Percentiles rank a stretch among this genome's conserved stretches.
Evolutionary conservation across 352 stramenopile species (phyloP).

Genomic region (Aphanomyces invadans): DNA sequence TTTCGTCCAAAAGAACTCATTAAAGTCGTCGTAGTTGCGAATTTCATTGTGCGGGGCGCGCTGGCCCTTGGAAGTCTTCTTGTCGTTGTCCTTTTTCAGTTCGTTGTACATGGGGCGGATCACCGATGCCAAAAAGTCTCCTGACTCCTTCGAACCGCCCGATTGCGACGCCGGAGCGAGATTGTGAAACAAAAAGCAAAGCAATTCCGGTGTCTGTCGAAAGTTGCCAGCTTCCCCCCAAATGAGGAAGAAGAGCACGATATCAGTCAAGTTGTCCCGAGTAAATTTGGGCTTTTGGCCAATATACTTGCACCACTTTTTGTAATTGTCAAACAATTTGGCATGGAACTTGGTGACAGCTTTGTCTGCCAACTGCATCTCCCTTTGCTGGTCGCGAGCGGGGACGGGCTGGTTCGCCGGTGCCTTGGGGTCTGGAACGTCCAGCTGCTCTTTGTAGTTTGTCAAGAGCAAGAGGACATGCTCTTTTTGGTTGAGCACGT

Average conservation of each 20-base stretch:
- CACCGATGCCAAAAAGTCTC: conserved; percentile 56
- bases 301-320: conserved; percentile 84
- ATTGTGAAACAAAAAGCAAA: conserved; percentile 77
- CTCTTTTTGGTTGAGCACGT: conserved; percentile 37
- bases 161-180: conserved; percentile 61
- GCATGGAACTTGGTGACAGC: conserved; percentile 70
- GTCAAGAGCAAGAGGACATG: conserved; percentile 39
- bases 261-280: conserved; percentile 66
- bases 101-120: conserved; percentile 80
- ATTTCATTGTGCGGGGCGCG: conserved; percentile 65
- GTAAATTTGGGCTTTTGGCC: conserved; percentile 72
- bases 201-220: conserved; percentile 63
- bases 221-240: conserved; percentile 84
- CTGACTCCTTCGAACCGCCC: conserved; percentile 49
- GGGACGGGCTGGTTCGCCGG: conserved; percentile 29
- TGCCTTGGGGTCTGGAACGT: conserved; percentile 25
- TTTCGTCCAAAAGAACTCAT: conserved; percentile 86
- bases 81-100: conserved; percentile 83
- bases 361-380: conserved; percentile 67
- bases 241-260: conserved; percentile 77
- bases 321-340: conserved; percentile 78
- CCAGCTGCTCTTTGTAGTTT: conserved; percentile 40
- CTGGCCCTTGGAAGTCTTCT: conserved; percentile 78
- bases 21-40: conserved; percentile 85
- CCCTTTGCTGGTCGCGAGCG: conserved; percentile 51